These are phyloP conservation scores for Volvariella surrecta DNA, from an alignment of 1,284 basidiomycete species.

Conservation along the genomic window DNA sequence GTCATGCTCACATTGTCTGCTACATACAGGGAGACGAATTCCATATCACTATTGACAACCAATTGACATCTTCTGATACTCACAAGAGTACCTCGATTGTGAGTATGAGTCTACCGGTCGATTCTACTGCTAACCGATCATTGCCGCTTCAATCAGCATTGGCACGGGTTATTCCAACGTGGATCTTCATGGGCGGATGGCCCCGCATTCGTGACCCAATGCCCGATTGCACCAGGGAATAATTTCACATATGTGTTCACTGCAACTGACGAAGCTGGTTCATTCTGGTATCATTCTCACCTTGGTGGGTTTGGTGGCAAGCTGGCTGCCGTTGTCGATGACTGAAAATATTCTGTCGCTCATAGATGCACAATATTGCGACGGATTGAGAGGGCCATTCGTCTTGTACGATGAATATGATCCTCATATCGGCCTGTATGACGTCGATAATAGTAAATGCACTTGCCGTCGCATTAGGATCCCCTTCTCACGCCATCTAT, in stretches of 20 bases:
- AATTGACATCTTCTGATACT: constrained; percentile 18
- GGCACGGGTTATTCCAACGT: constrained; percentile 17
- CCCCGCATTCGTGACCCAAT: constrained; percentile 22
- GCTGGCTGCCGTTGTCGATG: background rate
- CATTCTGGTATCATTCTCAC: constrained; percentile 37
- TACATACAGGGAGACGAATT: constrained; percentile 15
- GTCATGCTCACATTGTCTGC: background rate
- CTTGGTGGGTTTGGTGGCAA: constrained; percentile 15
- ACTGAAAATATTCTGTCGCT: background rate
- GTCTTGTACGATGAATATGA: constrained; percentile 41
- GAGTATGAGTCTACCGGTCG: background rate
- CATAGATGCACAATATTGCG: constrained; percentile 28
- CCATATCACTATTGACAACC: constrained; percentile 17
- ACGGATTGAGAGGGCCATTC: constrained; percentile 39
- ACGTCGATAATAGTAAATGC: constrained; percentile 22
- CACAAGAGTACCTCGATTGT: constrained; percentile 18
- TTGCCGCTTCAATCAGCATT: constrained; percentile 9
- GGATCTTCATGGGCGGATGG: constrained; percentile 16
- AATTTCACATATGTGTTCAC: constrained; percentile 22
- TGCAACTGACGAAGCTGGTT: constrained; percentile 17
- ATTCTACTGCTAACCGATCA: no score
- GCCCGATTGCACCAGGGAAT: constrained; percentile 31
- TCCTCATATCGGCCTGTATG: constrained; percentile 28
- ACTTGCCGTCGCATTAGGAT: background rate
- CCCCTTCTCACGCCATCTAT: background rate